Conservation (phyloP, 2,329 filamentous ascomycete species). For the Fusarium agapanthi region DNA sequence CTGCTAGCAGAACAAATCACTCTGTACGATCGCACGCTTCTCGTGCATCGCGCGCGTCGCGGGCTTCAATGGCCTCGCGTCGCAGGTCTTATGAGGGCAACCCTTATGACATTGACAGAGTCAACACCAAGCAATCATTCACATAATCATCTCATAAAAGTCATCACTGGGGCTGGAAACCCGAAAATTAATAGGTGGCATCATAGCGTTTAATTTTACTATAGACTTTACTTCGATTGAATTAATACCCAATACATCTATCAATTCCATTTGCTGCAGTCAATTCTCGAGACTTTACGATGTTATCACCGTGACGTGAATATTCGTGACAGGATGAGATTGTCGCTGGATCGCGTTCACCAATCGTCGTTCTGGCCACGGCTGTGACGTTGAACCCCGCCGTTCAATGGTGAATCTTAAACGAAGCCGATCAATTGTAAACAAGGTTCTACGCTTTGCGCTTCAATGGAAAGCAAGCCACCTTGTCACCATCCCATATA, state of each 20-base stretch:
- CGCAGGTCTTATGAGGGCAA: conserved; percentile 31
- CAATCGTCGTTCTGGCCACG: not conserved
- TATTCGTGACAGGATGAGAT: not conserved
- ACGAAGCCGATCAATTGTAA: no score
- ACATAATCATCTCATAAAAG: conserved; percentile 19
- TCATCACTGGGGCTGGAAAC: not conserved
- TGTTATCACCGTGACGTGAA: not conserved
- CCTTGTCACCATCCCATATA: no score
- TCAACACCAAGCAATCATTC: conserved; percentile 32
- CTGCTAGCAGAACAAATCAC: conserved; percentile 7
- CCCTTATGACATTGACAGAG: conserved; percentile 31
- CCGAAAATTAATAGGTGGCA: conserved; percentile 1
- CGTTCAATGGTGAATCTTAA: not conserved
- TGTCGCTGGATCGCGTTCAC: not conserved
- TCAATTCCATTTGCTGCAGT: not conserved
- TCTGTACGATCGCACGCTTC: conserved; percentile 21
- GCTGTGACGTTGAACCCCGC: not conserved
- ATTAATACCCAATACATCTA: not conserved
- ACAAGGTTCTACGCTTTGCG: not conserved
- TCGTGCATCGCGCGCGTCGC: conserved; percentile 12
- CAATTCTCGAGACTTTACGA: not conserved
- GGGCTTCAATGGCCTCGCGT: conserved; percentile 13
- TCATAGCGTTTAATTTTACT: conserved; percentile 14
- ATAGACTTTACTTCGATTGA: conserved; percentile 17
- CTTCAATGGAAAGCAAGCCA: not conserved